phyloP scores from a whole-genome alignment of 768 basidiomycete species.

The Russula griseocarnosa region DNA sequence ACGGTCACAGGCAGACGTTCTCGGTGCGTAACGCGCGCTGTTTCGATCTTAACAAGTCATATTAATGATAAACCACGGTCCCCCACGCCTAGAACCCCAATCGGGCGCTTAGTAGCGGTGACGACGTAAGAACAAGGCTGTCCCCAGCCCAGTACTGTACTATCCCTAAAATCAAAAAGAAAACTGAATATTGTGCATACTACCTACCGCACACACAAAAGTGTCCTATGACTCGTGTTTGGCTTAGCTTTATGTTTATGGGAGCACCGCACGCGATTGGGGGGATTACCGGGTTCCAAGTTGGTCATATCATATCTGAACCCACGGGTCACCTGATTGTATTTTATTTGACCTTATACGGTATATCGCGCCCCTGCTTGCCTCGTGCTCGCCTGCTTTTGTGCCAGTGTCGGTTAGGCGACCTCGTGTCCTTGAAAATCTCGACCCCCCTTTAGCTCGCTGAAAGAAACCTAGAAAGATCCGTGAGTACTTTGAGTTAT shows the following conservation, averaged over 20 bases:
- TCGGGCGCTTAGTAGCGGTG: constrained; percentile 6
- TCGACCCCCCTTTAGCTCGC: neutral
- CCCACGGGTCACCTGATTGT: constrained; percentile 17
- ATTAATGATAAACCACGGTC: neutral
- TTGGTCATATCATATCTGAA: no score
- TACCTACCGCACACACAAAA: neutral
- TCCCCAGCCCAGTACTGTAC: neutral
- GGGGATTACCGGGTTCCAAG: no score
- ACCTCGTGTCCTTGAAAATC: constrained; percentile 18
- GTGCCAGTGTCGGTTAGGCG: neutral
- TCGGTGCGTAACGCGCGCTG: constrained; percentile 19
- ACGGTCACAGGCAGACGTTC: constrained; percentile 14
- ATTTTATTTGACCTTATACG: constrained; percentile 24
- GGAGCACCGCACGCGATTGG: neutral
- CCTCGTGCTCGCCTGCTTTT: constrained; percentile 20
- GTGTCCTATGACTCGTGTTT: constrained; percentile 9
- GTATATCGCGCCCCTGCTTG: neutral
- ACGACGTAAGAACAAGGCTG: constrained; percentile 17
- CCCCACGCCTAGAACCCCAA: constrained; percentile 20
- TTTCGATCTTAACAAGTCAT: constrained; percentile 15
- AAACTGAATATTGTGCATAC: constrained; percentile 8
- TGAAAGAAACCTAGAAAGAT: neutral
- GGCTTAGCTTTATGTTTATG: constrained; percentile 6
- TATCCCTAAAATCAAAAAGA: neutral
- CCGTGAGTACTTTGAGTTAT: neutral